phyloP scores from a whole-genome alignment of 108 stramenopile species.

The Stephanodiscus triporus region DNA sequence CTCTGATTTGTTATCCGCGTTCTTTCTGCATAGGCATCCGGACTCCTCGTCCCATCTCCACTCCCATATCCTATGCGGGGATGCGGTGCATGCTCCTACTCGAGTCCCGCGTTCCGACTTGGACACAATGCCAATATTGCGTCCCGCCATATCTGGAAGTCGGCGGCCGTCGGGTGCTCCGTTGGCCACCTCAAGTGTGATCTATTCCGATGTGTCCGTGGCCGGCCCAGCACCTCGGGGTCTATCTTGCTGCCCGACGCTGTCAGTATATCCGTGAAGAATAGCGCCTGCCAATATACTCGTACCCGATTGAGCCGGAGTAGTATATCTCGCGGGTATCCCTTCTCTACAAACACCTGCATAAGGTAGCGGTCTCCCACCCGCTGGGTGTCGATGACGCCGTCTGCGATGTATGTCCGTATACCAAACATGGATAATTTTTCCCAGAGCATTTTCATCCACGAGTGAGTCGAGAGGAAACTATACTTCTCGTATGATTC shows the following conservation, averaged over 20 bases:
- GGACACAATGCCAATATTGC: not conserved
- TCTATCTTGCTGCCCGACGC: not conserved
- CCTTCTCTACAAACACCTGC: not conserved
- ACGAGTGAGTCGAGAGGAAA: not conserved
- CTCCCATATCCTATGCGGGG: no score
- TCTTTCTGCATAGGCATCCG: no score
- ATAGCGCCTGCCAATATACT: constrained; percentile 2
- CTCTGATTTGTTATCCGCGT: no score
- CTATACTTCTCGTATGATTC: not conserved
- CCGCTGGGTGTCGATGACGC: no score
- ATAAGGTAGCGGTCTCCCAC: not conserved
- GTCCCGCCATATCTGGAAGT: not conserved
- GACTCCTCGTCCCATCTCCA: no score
- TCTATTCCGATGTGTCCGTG: not conserved
- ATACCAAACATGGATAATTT: not conserved
- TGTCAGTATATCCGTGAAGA: not conserved
- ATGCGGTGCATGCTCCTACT: no score
- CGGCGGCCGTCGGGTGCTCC: not conserved
- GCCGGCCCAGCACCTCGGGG: not conserved
- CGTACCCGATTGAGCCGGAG: not conserved
- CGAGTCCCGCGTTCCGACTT: not conserved
- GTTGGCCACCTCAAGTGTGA: not conserved
- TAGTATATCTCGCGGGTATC: not conserved
- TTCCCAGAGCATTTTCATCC: constrained; percentile 6
- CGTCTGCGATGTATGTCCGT: no score